A percentile compares a stretch with the other conserved stretches of the same genome.
phyloP scores from a whole-genome alignment of 1,139 yeast species.

The Kazachstania sp. region DNA sequence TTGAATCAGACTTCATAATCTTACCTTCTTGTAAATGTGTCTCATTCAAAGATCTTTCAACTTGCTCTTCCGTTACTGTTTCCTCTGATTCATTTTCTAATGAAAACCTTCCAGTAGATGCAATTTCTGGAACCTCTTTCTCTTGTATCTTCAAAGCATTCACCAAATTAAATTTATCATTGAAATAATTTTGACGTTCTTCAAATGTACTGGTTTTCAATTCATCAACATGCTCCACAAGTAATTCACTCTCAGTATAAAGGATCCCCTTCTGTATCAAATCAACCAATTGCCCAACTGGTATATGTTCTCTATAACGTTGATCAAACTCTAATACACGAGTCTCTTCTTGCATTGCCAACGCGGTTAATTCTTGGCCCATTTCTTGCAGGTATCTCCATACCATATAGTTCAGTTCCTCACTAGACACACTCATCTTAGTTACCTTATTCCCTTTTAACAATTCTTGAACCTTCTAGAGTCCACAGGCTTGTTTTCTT shows the following conservation, averaged over 20 bases:
- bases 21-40: neutral
- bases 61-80: slow-evolving; percentile 2
- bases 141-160: slow-evolving; percentile 34
- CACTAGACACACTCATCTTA: slow-evolving; percentile 70
- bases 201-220: slow-evolving; percentile 11
- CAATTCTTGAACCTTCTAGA: no score
- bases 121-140: slow-evolving; percentile 29
- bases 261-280: slow-evolving; percentile 81
- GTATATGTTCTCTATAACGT: slow-evolving; percentile 41
- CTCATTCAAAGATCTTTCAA: neutral
- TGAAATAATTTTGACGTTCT: slow-evolving; percentile 19
- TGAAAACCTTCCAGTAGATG: slow-evolving; percentile 29
- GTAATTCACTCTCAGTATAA: slow-evolving; percentile 48
- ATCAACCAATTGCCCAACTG: slow-evolving; percentile 70
- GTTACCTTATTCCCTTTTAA: no score
- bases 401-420: slow-evolving; percentile 78
- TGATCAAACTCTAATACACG: slow-evolving; percentile 52
- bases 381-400: slow-evolving; percentile 92
- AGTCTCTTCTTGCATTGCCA: slow-evolving; percentile 72
- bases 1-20: neutral
- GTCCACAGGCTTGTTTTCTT: no score
- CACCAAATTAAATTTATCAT: slow-evolving; percentile 32
- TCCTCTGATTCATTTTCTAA: slow-evolving; percentile 15
- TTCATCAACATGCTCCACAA: slow-evolving; percentile 28
- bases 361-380: slow-evolving; percentile 70